These are phyloP conservation scores for Fusarium domesticum DNA, from an alignment of 2,329 filamentous ascomycete species.

Conservation along the genomic window DNA sequence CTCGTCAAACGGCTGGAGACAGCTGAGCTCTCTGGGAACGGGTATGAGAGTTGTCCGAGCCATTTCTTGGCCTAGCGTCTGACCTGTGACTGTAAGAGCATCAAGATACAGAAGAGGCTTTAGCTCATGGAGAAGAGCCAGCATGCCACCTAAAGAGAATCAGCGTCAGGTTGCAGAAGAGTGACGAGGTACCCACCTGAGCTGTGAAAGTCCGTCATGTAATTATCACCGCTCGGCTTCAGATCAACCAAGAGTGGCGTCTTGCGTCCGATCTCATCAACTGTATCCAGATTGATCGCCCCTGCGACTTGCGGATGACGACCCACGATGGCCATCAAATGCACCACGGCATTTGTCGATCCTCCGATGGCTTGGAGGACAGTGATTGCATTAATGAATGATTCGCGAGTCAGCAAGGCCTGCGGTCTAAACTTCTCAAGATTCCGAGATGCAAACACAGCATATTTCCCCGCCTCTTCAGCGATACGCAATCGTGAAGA, in stretches of 20 bases:
- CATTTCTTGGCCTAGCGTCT: constrained; percentile 77
- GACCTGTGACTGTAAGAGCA: constrained; percentile 79
- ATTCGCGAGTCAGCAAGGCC: constrained; percentile 67
- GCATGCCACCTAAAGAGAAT: constrained; percentile 62
- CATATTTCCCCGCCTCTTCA: constrained; percentile 65
- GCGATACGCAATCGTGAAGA: constrained; percentile 79
- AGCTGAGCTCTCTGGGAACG: constrained; percentile 36
- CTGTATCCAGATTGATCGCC: constrained; percentile 67
- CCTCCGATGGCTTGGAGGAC: constrained; percentile 85
- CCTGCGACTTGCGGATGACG: constrained; percentile 65
- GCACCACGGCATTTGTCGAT: constrained; percentile 80
- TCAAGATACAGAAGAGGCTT: constrained; percentile 72
- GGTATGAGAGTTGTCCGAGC: constrained; percentile 62
- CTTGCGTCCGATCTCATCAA: constrained; percentile 73
- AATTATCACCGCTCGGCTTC: constrained; percentile 81
- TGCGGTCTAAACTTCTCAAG: constrained; percentile 67
- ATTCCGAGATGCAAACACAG: constrained; percentile 63
- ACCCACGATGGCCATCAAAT: constrained; percentile 80
- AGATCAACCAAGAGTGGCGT: constrained; percentile 82
- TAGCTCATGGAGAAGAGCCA: constrained; percentile 74
- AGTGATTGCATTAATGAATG: constrained; percentile 81
- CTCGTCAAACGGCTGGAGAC: constrained; percentile 63
- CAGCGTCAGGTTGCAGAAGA: not conserved
- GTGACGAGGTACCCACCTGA: constrained; percentile 40
- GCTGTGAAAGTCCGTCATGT: constrained; percentile 88